Conservation (phyloP, 2,329 filamentous ascomycete species). For the Penicillium sp. region DNA sequence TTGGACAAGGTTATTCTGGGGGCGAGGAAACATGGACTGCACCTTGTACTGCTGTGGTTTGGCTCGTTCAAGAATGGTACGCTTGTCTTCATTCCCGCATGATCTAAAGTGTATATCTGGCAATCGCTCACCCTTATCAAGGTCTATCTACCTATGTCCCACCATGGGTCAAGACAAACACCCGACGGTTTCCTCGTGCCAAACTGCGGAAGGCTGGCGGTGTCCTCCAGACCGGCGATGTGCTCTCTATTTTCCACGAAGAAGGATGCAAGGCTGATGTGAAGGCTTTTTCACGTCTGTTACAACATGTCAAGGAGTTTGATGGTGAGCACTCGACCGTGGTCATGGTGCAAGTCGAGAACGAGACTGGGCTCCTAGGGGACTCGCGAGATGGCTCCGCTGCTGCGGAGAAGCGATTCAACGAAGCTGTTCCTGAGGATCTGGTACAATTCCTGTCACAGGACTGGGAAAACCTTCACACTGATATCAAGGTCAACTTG, state of each 20-base stretch:
- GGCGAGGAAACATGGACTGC: conserved; percentile 47
- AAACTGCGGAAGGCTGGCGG: conserved; percentile 32
- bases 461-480: conserved; percentile 25
- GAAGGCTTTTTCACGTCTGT: conserved; percentile 48
- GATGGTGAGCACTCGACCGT: conserved; percentile 57
- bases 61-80: conserved; percentile 57
- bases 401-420: conserved; percentile 52
- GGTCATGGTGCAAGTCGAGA: conserved; percentile 65
- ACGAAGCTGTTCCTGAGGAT: conserved; percentile 44
- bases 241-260: conserved; percentile 46
- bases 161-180: conserved; percentile 45
- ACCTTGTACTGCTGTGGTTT: conserved; percentile 55
- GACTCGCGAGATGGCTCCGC: conserved; percentile 58
- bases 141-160: conserved; percentile 46
- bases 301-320: conserved; percentile 51
- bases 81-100: conserved; percentile 8
- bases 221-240: conserved; percentile 40
- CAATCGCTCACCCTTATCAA: conserved; percentile 1
- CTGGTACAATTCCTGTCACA: conserved; percentile 40
- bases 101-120: neutral
- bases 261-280: conserved; percentile 46
- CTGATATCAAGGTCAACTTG: conserved; percentile 36
- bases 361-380: conserved; percentile 60
- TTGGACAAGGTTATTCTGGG: conserved; percentile 49
- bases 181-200: conserved; percentile 33